Evolutionary conservation across 2,329 filamentous ascomycete species (phyloP).

Genomic region (Penicillium decumbens): DNA sequence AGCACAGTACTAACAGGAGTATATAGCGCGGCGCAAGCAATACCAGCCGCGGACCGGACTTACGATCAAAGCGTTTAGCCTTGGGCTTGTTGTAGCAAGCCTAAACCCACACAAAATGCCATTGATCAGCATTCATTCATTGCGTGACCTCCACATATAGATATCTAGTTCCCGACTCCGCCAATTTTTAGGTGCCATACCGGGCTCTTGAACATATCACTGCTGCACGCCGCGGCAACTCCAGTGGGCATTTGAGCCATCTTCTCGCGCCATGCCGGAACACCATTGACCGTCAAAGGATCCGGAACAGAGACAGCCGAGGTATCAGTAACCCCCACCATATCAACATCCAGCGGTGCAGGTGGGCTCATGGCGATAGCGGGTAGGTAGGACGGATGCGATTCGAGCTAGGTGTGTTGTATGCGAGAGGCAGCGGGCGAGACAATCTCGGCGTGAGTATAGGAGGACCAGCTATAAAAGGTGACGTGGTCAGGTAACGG

Average conservation of each 20-base stretch:
- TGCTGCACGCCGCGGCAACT: slow-evolving; percentile 70
- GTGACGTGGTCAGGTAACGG: not conserved
- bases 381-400: not conserved
- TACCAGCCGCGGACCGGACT: slow-evolving; percentile 37
- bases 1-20: not conserved
- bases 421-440: not conserved
- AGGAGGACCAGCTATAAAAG: not conserved
- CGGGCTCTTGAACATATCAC: slow-evolving; percentile 76
- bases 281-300: slow-evolving; percentile 60
- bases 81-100: slow-evolving; percentile 59
- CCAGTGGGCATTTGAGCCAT: slow-evolving; percentile 65
- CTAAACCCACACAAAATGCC: slow-evolving; percentile 22
- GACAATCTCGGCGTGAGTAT: not conserved
- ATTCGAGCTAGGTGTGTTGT: not conserved
- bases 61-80: slow-evolving; percentile 80
- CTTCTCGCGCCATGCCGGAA: slow-evolving; percentile 65
- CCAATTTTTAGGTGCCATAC: slow-evolving; percentile 42
- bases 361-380: slow-evolving; percentile 22
- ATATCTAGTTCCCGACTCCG: not conserved
- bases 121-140: slow-evolving; percentile 17
- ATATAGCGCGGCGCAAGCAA: not conserved
- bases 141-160: not conserved
- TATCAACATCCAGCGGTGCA: slow-evolving; percentile 27
- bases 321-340: slow-evolving; percentile 36
- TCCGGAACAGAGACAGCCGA: slow-evolving; percentile 35